Evolutionary conservation across 2,329 filamentous ascomycete genomes (phyloP).

Genomic region (Claviceps pazoutovae): DNA sequence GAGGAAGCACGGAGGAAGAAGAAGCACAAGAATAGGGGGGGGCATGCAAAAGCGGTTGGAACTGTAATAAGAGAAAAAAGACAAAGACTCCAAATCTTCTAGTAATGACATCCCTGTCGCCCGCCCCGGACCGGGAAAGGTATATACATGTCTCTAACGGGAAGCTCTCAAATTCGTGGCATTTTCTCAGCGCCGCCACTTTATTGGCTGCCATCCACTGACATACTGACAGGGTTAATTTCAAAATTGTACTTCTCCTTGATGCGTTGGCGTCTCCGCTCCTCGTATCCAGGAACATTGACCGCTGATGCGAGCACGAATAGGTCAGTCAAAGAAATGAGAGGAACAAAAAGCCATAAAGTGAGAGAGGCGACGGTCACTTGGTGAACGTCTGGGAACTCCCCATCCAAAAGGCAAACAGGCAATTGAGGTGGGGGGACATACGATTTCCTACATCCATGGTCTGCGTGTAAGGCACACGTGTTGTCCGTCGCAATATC

Average conservation of each 20-base stretch:
- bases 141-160: slow-evolving; percentile 19
- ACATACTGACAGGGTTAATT: slow-evolving; percentile 50
- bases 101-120: slow-evolving; percentile 13
- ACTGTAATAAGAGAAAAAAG: background rate
- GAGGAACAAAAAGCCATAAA: background rate
- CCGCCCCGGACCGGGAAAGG: slow-evolving; percentile 16
- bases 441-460: slow-evolving; percentile 75
- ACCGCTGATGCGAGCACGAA: slow-evolving; percentile 43
- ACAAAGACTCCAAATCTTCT: slow-evolving; percentile 5
- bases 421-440: slow-evolving; percentile 8
- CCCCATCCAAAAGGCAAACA: background rate
- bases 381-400: background rate
- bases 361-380: background rate
- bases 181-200: background rate
- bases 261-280: slow-evolving; percentile 67
- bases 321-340: background rate
- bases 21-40: background rate
- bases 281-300: slow-evolving; percentile 66
- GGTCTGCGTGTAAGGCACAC: slow-evolving; percentile 65
- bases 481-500: slow-evolving; percentile 55
- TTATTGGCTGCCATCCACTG: slow-evolving; percentile 30
- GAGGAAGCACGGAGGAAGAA: background rate
- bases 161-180: background rate
- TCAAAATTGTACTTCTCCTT: slow-evolving; percentile 82
- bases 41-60: no score